Percentiles rank a stretch among this genome's conserved stretches.
Evolutionary conservation across 257 asterid species (phyloP).

Genomic region (Scutellaria barbata): DNA sequence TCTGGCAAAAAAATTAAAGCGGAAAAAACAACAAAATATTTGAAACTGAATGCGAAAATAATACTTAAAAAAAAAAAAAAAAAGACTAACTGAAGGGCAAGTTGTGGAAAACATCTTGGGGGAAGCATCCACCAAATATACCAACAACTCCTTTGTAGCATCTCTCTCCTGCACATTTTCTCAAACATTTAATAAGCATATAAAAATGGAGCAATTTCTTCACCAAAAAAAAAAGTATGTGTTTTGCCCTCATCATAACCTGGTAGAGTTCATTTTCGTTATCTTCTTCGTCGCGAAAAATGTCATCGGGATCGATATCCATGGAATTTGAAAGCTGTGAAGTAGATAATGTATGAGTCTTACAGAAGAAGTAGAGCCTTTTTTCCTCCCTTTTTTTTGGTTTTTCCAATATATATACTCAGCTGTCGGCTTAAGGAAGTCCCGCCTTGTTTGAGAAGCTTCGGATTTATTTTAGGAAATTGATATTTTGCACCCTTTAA

Average conservation of each 20-base stretch:
- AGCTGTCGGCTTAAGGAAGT: neutral
- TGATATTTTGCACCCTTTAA: neutral
- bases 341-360: neutral
- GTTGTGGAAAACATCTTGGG: constrained; percentile 84
- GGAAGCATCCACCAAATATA: constrained; percentile 89
- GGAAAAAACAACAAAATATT: neutral
- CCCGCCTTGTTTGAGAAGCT: constrained; percentile 33
- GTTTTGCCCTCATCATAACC: constrained; percentile 34
- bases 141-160: constrained; percentile 68
- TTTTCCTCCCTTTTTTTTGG: neutral
- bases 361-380: constrained; percentile 24
- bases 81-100: constrained; percentile 51
- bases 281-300: constrained; percentile 90
- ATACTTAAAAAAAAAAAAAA: constrained; percentile 5
- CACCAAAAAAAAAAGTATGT: neutral
- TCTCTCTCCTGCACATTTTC: constrained; percentile 63
- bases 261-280: constrained; percentile 62
- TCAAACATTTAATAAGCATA: constrained; percentile 32
- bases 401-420: neutral
- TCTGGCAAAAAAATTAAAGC: constrained; percentile 6
- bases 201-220: neutral
- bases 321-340: constrained; percentile 34
- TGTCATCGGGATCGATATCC: constrained; percentile 95
- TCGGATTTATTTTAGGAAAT: neutral
- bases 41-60: neutral